Evolutionary conservation across 1,284 basidiomycete species (phyloP).

Genomic region (Microstroma glucosiphilum): DNA sequence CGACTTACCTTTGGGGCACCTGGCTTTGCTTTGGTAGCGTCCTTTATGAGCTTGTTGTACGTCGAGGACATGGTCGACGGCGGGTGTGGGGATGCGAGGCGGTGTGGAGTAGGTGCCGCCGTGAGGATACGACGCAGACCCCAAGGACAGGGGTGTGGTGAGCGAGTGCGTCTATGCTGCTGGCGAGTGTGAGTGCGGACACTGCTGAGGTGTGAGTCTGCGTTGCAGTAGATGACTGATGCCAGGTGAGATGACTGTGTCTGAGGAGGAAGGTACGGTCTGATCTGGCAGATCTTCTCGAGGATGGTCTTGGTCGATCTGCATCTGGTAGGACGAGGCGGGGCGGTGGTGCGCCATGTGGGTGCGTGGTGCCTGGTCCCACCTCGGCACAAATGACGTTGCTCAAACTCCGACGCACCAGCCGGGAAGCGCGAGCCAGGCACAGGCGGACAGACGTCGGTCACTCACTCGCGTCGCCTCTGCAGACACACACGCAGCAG

Average conservation of each 20-base stretch:
- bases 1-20: constrained; percentile 31
- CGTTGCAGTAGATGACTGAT: too few species aligned
- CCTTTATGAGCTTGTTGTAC: constrained; percentile 47
- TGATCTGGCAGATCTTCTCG: not conserved
- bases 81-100: not conserved
- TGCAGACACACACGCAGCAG: too few species aligned
- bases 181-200: not conserved
- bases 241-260: too few species aligned
- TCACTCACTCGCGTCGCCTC: too few species aligned
- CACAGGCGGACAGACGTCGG: too few species aligned
- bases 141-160: not conserved
- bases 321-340: not conserved
- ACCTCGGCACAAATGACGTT: too few species aligned
- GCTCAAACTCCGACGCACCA: too few species aligned
- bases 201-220: too few species aligned
- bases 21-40: constrained; percentile 49
- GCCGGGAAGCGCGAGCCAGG: too few species aligned
- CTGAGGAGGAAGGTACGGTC: not conserved
- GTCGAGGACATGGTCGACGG: constrained; percentile 10
- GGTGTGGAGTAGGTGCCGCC: not conserved
- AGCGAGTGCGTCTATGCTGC: not conserved
- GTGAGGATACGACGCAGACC: not conserved
- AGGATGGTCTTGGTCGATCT: not conserved
- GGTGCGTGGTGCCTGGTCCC: too few species aligned
- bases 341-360: not conserved